Base-by-base conservation (phyloP, 441 rosid genomes). In the Euphorbia corollata region DNA sequence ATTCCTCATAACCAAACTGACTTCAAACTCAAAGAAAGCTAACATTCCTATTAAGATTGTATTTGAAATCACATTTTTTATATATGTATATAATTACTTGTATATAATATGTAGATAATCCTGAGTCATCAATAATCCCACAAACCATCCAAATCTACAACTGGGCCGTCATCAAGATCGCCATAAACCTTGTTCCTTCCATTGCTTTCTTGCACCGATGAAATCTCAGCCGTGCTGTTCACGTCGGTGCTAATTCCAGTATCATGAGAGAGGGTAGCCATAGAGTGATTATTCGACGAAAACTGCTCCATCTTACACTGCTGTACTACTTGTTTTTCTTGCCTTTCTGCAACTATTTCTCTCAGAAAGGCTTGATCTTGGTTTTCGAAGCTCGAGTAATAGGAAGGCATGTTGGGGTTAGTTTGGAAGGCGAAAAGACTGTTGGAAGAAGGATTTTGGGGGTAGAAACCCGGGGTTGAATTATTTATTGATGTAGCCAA, bases 251-350 rank as follows among this genome's bases (percentile, higher is more conserved):
- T 9, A 45, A 45, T 45, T 59, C 91, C 88, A 8, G 97, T 93
- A 18, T 90, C 98, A 64, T 87, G 97, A 97, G 90, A 45, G 86
- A 75, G 47, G 2, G 50, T 72, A 19, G 70, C 70, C 77, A 85
- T 59, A 0, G 93, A 84, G 20, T 83, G 89, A 68, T 86, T 59
- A 32, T 59, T 84, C 1, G 88, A 78, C 2, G 88, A 85, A 72
- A 81, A 84, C 75, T 82, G 83, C 77, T 92, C 97, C 66, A 78
- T 65, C 73, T 87, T 92, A 84, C 86, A 73, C 67, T 70, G 81
- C 27, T 22, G 58, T 54, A 5, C 5, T 15, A 48, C 53, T 48
- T 48, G 50, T 9, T 45, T 45, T 13, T 45, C 50, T 54, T 27
- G 41, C 34, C 22, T 48, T 7, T 69, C 69, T 11, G 5, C 20